Base-by-base conservation (phyloP, 306 rosid genomes). In the Acacia melanoxylon region DNA sequence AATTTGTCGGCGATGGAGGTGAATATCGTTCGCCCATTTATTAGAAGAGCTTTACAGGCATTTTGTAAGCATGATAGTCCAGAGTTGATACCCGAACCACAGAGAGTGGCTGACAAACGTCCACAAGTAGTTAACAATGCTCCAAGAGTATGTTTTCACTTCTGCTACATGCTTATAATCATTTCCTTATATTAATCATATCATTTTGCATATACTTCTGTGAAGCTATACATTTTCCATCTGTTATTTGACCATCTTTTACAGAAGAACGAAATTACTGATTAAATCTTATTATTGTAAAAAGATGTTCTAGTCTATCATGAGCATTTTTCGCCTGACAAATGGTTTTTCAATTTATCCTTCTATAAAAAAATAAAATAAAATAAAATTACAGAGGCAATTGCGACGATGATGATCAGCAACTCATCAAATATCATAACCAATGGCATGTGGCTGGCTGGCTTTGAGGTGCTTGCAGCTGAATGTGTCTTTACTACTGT, bases 1-100 rank as follows among this genome's bases (percentile, higher is more conserved):
- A 91, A 95, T 79, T 91, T 93, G 59, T 93, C 99, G 4, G 98
- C 98, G 15, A 95, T 93, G 99, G 99, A 95, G 87, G 99, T 95
- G 79, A 95, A 95, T 84, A 87, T 95, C 77, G 97, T 93, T 82
- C 96, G 98, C 24, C 99, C 99, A 61, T 95, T 95, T 80, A 90
- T 95, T 20, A 90, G 97, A 71, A 91, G 96, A 92, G 93, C 98
- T 37, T 85, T 95, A 52, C 98, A 92, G 69, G 94, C 94, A 59
- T 93, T 95, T 81, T 91, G 90, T 86, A 93, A 93, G 89, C 99
- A 92, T 61, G 97, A 93, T 75, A 90, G 93, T 87, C 91, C 98
- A 68, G 96, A 92, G 46, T 85, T 95, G 84, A 89, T 92, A 85
- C 97, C 97, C 20, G 92, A 95, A 62, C 96, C 92, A 16, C 98